A percentile compares a stretch with the other conserved stretches of the same genome.
Conservation (phyloP, 169 alveolate species). For the Plasmodium reichenowi region DNA sequence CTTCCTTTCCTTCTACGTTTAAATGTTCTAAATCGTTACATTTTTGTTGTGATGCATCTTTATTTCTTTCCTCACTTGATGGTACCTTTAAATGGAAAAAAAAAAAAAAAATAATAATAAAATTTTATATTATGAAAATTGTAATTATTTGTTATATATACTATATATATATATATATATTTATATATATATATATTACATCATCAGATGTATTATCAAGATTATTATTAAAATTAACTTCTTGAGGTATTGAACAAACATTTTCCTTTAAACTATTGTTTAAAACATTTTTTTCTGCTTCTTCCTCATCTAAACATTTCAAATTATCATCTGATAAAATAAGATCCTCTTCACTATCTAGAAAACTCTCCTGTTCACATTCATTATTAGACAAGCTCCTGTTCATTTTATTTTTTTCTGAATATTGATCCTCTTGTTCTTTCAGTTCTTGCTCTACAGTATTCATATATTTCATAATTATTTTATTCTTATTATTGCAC, state of each 20-base stretch:
- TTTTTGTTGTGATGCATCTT: not conserved
- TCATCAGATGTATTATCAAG: constrained; percentile 7
- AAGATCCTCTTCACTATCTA: constrained; percentile 63
- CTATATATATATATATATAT: not conserved
- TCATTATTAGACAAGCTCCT: constrained; percentile 19
- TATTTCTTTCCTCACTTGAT: not conserved
- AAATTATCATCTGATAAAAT: constrained; percentile 24
- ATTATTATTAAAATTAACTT: not conserved
- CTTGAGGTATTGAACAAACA: not conserved
- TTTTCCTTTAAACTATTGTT: not conserved
- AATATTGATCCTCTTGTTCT: constrained; percentile 10
- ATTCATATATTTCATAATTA: constrained; percentile 39
- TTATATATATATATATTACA: constrained; percentile 23
- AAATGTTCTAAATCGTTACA: not conserved
- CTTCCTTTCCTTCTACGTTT: constrained; percentile 2
- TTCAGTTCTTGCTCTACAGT: constrained; percentile 36
- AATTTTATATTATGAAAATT: too few species aligned
- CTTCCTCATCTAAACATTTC: not conserved
- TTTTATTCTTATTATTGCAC: constrained; percentile 21
- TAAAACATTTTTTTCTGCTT: not conserved
- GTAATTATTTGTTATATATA: too few species aligned
- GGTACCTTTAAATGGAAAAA: constrained; percentile 8
- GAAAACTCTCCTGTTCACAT: constrained; percentile 12
- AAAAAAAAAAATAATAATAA: not conserved
- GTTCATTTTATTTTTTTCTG: constrained; percentile 1